phyloP scores from a whole-genome alignment of 2,329 filamentous ascomycete species.

The Pseudocercospora cruenta region DNA sequence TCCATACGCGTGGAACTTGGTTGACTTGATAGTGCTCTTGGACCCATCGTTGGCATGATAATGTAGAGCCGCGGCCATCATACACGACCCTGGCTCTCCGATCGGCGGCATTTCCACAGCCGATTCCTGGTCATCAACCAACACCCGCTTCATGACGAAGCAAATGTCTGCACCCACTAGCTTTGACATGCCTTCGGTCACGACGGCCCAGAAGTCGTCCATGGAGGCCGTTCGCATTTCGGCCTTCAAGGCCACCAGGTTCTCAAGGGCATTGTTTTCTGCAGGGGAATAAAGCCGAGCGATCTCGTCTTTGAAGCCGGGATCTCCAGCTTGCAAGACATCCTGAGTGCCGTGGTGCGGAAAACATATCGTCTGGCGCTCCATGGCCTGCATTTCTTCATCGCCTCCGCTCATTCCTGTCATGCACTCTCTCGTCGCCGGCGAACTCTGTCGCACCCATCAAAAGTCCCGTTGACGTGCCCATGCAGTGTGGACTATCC shows the following conservation, averaged over 20 bases:
- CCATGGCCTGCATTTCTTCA: slow-evolving; percentile 21
- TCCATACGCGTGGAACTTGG: slow-evolving; percentile 66
- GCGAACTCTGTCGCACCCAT: slow-evolving; percentile 7
- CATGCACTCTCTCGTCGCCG: background rate
- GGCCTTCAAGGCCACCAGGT: slow-evolving; percentile 62
- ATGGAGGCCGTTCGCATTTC: slow-evolving; percentile 56
- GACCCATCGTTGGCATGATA: slow-evolving; percentile 61
- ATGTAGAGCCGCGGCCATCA: slow-evolving; percentile 69
- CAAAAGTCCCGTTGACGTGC: too few species aligned
- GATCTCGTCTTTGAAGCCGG: slow-evolving; percentile 31
- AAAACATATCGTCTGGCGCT: slow-evolving; percentile 34
- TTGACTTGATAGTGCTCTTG: slow-evolving; percentile 60
- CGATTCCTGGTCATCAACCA: slow-evolving; percentile 61
- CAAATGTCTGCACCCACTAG: slow-evolving; percentile 68
- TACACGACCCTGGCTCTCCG: slow-evolving; percentile 63
- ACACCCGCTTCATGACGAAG: slow-evolving; percentile 68
- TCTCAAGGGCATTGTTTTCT: slow-evolving; percentile 65
- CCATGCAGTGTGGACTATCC: background rate
- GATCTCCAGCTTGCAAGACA: slow-evolving; percentile 32
- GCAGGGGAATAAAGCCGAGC: slow-evolving; percentile 36
- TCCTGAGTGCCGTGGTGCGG: slow-evolving; percentile 32
- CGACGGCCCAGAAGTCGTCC: slow-evolving; percentile 65
- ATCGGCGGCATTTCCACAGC: slow-evolving; percentile 64
- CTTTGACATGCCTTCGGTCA: slow-evolving; percentile 66
- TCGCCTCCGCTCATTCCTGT: slow-evolving; percentile 12